Evolutionary conservation across 768 basidiomycete species (phyloP).

Genomic region (Tephrocybe sp.): DNA sequence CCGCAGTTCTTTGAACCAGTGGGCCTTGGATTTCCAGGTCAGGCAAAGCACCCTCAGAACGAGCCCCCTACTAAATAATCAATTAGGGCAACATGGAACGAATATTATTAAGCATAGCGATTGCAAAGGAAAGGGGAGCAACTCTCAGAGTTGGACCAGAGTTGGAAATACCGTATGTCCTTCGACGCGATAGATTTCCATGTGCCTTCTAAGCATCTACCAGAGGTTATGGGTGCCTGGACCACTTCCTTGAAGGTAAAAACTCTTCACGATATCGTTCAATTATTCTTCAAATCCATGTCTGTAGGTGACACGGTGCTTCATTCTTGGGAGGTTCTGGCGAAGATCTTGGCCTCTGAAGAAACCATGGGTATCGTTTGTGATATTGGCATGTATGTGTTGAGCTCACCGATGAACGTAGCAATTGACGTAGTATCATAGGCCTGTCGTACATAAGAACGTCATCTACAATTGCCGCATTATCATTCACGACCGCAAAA

Average conservation of each 20-base stretch:
- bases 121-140: constrained; percentile 88
- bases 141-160: constrained; percentile 95
- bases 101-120: constrained; percentile 82
- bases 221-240: constrained; percentile 96
- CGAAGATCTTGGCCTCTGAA: constrained; percentile 82
- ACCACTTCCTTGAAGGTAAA: constrained; percentile 94
- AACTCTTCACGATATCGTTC: background rate
- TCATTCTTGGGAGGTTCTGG: constrained; percentile 97
- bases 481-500: constrained; percentile 82
- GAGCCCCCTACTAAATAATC: background rate
- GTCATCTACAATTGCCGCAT: constrained; percentile 97
- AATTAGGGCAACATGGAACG: constrained; percentile 88
- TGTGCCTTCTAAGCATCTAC: background rate
- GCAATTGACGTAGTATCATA: constrained; percentile 28
- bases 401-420: background rate
- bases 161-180: constrained; percentile 83
- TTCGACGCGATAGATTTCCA: background rate
- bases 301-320: constrained; percentile 88
- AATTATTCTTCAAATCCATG: background rate
- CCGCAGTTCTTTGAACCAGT: constrained; percentile 89
- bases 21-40: constrained; percentile 95
- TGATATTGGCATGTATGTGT: constrained; percentile 90
- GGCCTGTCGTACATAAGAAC: constrained; percentile 98
- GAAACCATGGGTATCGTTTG: constrained; percentile 86
- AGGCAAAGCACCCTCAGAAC: constrained; percentile 13